Evolutionary conservation across 2,329 filamentous ascomycete genomes (phyloP), one percentile per base, ranked within the genome.

Genomic region (Tympanopsis confertula): DNA sequence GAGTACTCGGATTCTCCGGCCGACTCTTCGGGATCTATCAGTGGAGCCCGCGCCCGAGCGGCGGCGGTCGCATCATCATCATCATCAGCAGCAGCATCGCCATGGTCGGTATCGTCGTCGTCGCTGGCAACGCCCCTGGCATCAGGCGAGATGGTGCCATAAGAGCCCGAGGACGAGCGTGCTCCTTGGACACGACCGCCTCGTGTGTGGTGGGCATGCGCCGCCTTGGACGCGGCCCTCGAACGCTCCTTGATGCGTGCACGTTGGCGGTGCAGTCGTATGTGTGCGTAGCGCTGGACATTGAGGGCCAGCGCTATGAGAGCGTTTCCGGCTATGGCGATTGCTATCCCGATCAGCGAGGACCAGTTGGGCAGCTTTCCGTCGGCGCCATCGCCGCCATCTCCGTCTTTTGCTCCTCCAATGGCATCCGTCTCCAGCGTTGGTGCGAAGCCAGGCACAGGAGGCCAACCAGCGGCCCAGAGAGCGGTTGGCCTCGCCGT

Each of bases 231-330:
- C n/a, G 69, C 66, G 37, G 69, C 63, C 45, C 64, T 71, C 32
- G 71, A 68, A 35, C 66, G 68, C 42, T 69, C 65, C 37, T 71
- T 69, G 35, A 69, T 63, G 43, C 73, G 69, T 35, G 71, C 67
- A 47, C 71, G 76, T 55, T 88, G 78, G 48, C 79, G 71, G 44
- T 86, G 78, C 43, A 98, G 71, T 40, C 82, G 75, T 40, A 91
- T 86, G 54, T 98, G 91, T 22, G 91, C 89, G 56, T 96, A 96
- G 46, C 91, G 78, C 60, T 98, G 91, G 36, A 93, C 89, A 54
- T 98, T 98, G 43, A 98, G 74, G 12, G 91, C 91, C 44, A 98
- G 78, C 1, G 89, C 94, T 47, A 98, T 96, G 38, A 98, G 71
- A 22, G 95, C 67, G 52, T 98, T 98, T 39, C 91, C 91, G 37